Percentiles rank a stretch among this genome's conserved stretches.
Evolutionary conservation across 176 grass and related monocot species (phyloP).

Genomic region (Metroxylon sagu): DNA sequence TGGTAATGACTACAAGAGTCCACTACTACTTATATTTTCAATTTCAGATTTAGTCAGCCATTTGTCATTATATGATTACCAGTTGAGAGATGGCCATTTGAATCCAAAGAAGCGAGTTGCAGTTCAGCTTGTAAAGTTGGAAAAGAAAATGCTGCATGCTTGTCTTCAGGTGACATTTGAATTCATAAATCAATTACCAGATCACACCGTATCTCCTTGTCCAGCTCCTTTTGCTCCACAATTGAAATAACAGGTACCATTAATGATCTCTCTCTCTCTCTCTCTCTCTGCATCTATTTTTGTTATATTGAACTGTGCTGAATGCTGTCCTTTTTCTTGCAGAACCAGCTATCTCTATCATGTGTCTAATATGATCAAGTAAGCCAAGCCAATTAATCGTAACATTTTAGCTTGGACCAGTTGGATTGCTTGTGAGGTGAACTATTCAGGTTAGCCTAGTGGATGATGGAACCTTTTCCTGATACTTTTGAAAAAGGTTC

Average conservation of each 20-base stretch:
- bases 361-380: background rate
- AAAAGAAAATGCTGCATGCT: constrained; percentile 91
- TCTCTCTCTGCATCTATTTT: background rate
- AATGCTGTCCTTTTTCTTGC: background rate
- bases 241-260: constrained; percentile 62
- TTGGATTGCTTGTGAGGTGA: background rate
- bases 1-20: constrained; percentile 44
- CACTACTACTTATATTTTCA: constrained; percentile 7
- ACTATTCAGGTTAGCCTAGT: too few species aligned
- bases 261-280: background rate
- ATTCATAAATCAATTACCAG: constrained; percentile 72
- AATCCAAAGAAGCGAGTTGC: constrained; percentile 88
- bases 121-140: constrained; percentile 69
- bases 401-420: background rate
- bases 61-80: constrained; percentile 9
- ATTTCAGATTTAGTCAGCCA: constrained; percentile 16
- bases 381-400: background rate
- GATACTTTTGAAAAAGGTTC: too few species aligned
- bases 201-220: constrained; percentile 72
- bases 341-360: background rate
- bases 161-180: constrained; percentile 63
- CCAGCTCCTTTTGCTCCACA: constrained; percentile 74
- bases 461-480: too few species aligned
- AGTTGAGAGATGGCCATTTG: constrained; percentile 74
- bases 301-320: background rate